These are phyloP conservation scores for Cercospora sojina DNA, from an alignment of 2,329 filamentous ascomycete species.

Conservation along the genomic window DNA sequence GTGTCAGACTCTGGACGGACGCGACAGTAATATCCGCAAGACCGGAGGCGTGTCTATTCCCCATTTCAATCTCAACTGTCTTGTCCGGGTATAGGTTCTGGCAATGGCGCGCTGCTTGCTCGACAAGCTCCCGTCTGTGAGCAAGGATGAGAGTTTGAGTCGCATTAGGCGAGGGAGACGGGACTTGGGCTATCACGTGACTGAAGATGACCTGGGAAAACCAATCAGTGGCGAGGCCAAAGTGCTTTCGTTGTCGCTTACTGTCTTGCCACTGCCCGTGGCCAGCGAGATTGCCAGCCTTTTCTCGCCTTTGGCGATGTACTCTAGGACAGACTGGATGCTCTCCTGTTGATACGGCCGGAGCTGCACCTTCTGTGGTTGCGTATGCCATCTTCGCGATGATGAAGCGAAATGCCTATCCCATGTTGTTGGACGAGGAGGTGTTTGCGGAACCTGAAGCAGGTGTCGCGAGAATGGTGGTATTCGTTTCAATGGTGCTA, in stretches of 20 bases:
- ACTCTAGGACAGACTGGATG: slow-evolving; percentile 71
- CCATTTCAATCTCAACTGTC: slow-evolving; percentile 89
- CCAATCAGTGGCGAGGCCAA: not conserved
- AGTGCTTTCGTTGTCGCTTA: slow-evolving; percentile 44
- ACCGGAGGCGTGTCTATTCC: slow-evolving; percentile 70
- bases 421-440: not conserved
- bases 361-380: slow-evolving; percentile 46
- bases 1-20: slow-evolving; percentile 76
- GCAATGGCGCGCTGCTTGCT: slow-evolving; percentile 89
- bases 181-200: slow-evolving; percentile 79
- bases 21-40: slow-evolving; percentile 89
- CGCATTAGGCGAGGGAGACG: slow-evolving; percentile 55
- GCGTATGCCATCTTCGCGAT: not conserved
- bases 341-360: slow-evolving; percentile 87
- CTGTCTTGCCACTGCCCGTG: slow-evolving; percentile 82
- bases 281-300: slow-evolving; percentile 80
- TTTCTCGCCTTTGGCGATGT: slow-evolving; percentile 68
- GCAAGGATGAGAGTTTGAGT: slow-evolving; percentile 86
- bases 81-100: slow-evolving; percentile 74
- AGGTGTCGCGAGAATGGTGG: not conserved
- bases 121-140: slow-evolving; percentile 87
- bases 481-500: not conserved
- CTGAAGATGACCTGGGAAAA: slow-evolving; percentile 82
- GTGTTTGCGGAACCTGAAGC: not conserved
- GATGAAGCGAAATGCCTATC: slow-evolving; percentile 6